These are phyloP conservation scores for Garcia nutans DNA, from an alignment of 345 rosid species.

Conservation along the genomic window DNA sequence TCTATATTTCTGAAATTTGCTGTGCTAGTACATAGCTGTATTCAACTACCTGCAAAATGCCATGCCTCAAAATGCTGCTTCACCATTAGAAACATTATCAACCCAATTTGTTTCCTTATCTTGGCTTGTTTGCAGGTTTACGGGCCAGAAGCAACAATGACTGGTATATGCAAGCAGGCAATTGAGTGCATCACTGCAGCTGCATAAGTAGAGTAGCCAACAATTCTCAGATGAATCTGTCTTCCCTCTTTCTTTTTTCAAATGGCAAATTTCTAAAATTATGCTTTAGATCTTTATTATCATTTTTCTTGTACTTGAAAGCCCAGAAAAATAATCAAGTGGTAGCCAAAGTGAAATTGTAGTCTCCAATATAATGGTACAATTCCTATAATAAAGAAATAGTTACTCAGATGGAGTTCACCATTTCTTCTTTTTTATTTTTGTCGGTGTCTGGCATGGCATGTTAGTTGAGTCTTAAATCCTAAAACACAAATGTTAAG, in stretches of 20 bases:
- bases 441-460: no score
- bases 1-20: background rate
- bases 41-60: background rate
- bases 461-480: no score
- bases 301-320: constrained; percentile 13
- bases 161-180: constrained; percentile 94
- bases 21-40: background rate
- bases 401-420: no score
- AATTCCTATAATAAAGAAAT: no score
- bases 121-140: constrained; percentile 50
- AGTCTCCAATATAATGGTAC: no score
- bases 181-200: constrained; percentile 69
- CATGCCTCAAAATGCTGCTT: background rate
- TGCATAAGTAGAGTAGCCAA: constrained; percentile 50
- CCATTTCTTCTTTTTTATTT: no score
- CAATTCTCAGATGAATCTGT: background rate
- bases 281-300: background rate
- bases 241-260: background rate
- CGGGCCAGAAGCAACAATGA: constrained; percentile 96
- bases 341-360: no score
- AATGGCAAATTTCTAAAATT: constrained; percentile 9
- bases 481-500: no score
- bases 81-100: background rate
- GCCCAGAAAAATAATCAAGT: constrained; percentile 7
- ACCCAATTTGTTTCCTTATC: background rate